Evolutionary conservation across 331 rosid genomes (phyloP).

Genomic region (Cydonia oblonga): DNA sequence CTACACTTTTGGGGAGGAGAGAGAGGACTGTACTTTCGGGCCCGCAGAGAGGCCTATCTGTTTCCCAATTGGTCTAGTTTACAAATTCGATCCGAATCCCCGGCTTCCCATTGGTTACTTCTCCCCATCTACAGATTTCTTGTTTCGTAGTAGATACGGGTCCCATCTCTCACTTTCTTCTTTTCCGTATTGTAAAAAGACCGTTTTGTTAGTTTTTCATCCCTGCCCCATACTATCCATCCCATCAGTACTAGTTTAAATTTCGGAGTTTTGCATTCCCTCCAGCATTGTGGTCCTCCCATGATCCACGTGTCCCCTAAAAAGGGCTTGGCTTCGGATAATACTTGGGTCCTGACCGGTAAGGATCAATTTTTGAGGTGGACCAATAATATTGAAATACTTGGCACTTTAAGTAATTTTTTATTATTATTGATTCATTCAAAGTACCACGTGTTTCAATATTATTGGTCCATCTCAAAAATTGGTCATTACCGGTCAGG

Average conservation of each 20-base stretch:
- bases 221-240: background rate
- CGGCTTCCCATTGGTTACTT: slow-evolving; percentile 40
- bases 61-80: slow-evolving; percentile 43
- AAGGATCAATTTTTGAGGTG: too few relatives aligned
- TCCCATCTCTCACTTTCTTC: slow-evolving; percentile 2
- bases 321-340: background rate
- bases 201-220: slow-evolving; percentile 24
- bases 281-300: background rate
- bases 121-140: slow-evolving; percentile 41
- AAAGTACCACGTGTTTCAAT: too few relatives aligned
- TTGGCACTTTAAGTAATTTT: too few relatives aligned
- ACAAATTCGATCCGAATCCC: slow-evolving; percentile 40
- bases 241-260: background rate
- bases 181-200: slow-evolving; percentile 20
- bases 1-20: slow-evolving; percentile 48
- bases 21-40: slow-evolving; percentile 28
- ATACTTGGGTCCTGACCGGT: too few relatives aligned
- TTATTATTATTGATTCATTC: too few relatives aligned
- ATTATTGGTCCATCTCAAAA: too few relatives aligned
- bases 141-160: background rate
- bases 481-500: too few relatives aligned
- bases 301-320: background rate
- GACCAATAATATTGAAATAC: too few relatives aligned
- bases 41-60: slow-evolving; percentile 55
- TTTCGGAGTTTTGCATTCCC: background rate